These are phyloP conservation scores for Trichoderma pleuroti DNA, from an alignment of 2,329 filamentous ascomycete species.

Conservation along the genomic window DNA sequence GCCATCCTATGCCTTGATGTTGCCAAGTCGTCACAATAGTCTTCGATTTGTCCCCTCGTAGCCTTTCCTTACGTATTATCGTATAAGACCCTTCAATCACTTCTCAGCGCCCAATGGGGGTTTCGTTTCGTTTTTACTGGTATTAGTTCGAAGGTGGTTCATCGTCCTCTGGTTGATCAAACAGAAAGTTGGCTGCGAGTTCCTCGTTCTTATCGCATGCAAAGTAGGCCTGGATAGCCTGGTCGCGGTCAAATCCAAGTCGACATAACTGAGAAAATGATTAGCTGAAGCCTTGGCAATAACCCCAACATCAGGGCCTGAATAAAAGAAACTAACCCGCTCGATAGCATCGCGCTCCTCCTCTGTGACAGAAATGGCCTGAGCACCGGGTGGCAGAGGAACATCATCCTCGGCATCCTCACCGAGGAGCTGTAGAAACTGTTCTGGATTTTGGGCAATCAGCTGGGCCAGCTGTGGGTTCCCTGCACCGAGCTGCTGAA, in stretches of 20 bases:
- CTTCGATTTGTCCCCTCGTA: slow-evolving; percentile 2
- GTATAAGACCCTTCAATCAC: slow-evolving; percentile 25
- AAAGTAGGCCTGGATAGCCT: slow-evolving; percentile 97
- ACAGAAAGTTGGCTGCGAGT: slow-evolving; percentile 94
- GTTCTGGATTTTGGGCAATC: slow-evolving; percentile 87
- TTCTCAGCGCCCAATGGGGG: background rate
- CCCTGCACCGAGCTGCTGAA: slow-evolving; percentile 90
- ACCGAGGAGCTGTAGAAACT: slow-evolving; percentile 85
- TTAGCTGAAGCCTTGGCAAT: background rate
- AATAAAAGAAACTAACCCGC: slow-evolving; percentile 56
- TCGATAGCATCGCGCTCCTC: slow-evolving; percentile 98
- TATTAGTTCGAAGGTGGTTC: slow-evolving; percentile 51
- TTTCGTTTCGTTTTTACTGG: slow-evolving; percentile 23
- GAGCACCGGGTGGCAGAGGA: slow-evolving; percentile 79
- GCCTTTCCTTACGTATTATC: slow-evolving; percentile 26
- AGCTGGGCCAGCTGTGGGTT: slow-evolving; percentile 93
- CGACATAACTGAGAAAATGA: slow-evolving; percentile 66
- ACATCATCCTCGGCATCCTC: slow-evolving; percentile 85
- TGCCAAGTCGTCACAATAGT: slow-evolving; percentile 11
- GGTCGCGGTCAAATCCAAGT: slow-evolving; percentile 87
- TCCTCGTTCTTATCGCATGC: slow-evolving; percentile 99
- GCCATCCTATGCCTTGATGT: background rate
- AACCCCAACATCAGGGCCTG: background rate
- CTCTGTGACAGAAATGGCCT: slow-evolving; percentile 87
- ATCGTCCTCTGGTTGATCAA: slow-evolving; percentile 91